Percentiles rank a stretch among this genome's conserved stretches.
Evolutionary conservation across 768 basidiomycete genomes (phyloP).

Genomic region (Phanerodontia chrysosporium): DNA sequence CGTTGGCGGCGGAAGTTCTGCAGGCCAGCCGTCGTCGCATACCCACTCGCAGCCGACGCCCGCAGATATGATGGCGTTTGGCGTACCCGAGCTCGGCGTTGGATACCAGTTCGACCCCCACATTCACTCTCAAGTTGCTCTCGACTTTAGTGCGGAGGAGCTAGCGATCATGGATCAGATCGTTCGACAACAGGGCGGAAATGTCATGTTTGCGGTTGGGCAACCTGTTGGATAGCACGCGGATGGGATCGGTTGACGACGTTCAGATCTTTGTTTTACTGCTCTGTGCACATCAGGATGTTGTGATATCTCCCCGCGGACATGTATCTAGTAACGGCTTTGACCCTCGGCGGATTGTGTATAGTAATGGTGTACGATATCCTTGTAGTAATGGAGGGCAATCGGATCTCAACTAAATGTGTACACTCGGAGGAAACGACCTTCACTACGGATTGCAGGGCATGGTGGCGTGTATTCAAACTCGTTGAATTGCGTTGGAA

Average conservation of each 20-base stretch:
- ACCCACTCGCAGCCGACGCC: background rate
- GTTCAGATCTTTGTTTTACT: background rate
- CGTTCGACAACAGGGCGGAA: slow-evolving; percentile 16
- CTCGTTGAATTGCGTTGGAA: too few species aligned
- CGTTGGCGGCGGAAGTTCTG: slow-evolving; percentile 10
- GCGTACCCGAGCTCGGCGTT: slow-evolving; percentile 16
- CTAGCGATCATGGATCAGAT: slow-evolving; percentile 26
- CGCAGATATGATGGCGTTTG: slow-evolving; percentile 8
- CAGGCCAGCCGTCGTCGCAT: background rate
- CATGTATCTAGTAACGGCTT: background rate
- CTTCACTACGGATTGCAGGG: too few species aligned
- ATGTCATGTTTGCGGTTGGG: background rate
- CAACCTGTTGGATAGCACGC: background rate
- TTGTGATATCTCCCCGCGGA: background rate
- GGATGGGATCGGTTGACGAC: background rate
- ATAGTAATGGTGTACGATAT: slow-evolving; percentile 3
- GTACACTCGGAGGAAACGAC: too few species aligned
- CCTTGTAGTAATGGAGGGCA: background rate
- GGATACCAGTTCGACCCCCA: slow-evolving; percentile 15
- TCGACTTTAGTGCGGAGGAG: slow-evolving; percentile 24
- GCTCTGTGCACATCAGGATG: background rate
- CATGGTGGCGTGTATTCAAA: background rate
- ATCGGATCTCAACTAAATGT: too few species aligned
- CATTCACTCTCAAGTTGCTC: slow-evolving; percentile 12
- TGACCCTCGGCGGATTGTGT: background rate